Percentiles rank a stretch among this genome's conserved stretches.
Conservation (phyloP, 805 yeast genomes). For the Kuraishia piskuri region DNA sequence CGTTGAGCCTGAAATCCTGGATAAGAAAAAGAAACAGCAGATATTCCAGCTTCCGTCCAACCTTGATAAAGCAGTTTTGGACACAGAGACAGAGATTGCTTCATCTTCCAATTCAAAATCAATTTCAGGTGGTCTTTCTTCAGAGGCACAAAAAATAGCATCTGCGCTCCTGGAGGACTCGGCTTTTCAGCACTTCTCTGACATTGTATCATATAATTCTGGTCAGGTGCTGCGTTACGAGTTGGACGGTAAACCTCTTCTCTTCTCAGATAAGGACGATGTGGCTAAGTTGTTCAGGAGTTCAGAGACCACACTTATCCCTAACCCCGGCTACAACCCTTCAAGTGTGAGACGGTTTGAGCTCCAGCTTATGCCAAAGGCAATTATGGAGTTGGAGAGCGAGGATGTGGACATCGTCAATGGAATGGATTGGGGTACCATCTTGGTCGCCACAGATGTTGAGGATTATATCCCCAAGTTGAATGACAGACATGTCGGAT, state of each 20-base stretch:
- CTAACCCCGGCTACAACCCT: conserved; percentile 56
- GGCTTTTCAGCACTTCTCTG: conserved; percentile 71
- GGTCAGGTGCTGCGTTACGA: conserved; percentile 83
- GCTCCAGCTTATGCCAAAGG: conserved; percentile 89
- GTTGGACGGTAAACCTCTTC: conserved; percentile 66
- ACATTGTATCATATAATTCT: conserved; percentile 72
- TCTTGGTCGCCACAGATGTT: conserved; percentile 64
- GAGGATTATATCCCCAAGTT: conserved; percentile 17
- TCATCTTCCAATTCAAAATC: conserved; percentile 17
- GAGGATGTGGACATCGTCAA: conserved; percentile 30
- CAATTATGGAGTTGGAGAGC: conserved; percentile 74
- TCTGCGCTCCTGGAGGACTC: conserved; percentile 57
- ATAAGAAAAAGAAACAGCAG: conserved; percentile 30
- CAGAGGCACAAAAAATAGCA: conserved; percentile 39
- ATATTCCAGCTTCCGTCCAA: conserved; percentile 30
- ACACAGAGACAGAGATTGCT: conserved; percentile 28
- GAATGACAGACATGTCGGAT: conserved; percentile 61
- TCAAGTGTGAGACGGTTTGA: conserved; percentile 61
- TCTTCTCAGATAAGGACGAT: conserved; percentile 58
- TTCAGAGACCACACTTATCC: conserved; percentile 28
- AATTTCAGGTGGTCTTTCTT: conserved; percentile 9
- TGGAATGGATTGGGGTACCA: conserved; percentile 98
- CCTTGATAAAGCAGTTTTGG: conserved; percentile 42
- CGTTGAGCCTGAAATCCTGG: conserved; percentile 64
- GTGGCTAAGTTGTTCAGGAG: conserved; percentile 33